These are phyloP conservation scores for Letharia lupina DNA, from an alignment of 495 filamentous ascomycete genomes.

Conservation along the genomic window DNA sequence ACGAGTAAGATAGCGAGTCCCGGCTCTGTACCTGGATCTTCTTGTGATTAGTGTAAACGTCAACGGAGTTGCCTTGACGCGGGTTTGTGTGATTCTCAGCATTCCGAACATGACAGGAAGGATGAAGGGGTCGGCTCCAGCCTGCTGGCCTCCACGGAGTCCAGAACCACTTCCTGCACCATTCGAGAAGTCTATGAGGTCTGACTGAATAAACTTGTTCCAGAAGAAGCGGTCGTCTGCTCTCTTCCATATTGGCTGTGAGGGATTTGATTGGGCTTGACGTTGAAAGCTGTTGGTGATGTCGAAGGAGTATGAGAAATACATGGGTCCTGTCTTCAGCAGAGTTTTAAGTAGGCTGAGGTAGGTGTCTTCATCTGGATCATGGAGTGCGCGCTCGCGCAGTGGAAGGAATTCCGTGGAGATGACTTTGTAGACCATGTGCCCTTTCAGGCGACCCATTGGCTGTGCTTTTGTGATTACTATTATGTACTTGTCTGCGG, in stretches of 20 bases:
- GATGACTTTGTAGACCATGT: conserved; percentile 87
- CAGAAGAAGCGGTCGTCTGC: conserved; percentile 98
- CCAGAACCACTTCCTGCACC: conserved; percentile 29
- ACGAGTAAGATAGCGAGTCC: conserved; percentile 89
- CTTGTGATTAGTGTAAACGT: conserved; percentile 84
- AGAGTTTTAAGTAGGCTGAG: conserved; percentile 66
- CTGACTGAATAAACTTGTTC: conserved; percentile 87
- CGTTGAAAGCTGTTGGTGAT: conserved; percentile 92
- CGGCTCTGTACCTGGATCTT: conserved; percentile 73
- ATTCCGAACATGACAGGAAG: conserved; percentile 92
- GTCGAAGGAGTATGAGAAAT: conserved; percentile 95
- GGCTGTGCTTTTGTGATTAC: conserved; percentile 90
- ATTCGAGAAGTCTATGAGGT: conserved; percentile 77
- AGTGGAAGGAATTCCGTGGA: conserved; percentile 90
- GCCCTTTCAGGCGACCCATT: conserved; percentile 81
- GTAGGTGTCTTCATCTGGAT: conserved; percentile 88
- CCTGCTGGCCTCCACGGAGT: conserved; percentile 56
- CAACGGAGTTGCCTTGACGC: conserved; percentile 69
- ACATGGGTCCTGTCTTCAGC: conserved; percentile 80
- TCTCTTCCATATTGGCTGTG: conserved; percentile 75
- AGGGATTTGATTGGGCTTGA: conserved; percentile 62
- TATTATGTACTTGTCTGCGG: conserved; percentile 88
- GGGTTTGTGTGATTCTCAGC: conserved; percentile 74
- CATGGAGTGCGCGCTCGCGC: conserved; percentile 82
- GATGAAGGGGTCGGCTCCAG: conserved; percentile 83